phyloP scores from a whole-genome alignment of 495 filamentous ascomycete genomes.

The Cercophora samala region DNA sequence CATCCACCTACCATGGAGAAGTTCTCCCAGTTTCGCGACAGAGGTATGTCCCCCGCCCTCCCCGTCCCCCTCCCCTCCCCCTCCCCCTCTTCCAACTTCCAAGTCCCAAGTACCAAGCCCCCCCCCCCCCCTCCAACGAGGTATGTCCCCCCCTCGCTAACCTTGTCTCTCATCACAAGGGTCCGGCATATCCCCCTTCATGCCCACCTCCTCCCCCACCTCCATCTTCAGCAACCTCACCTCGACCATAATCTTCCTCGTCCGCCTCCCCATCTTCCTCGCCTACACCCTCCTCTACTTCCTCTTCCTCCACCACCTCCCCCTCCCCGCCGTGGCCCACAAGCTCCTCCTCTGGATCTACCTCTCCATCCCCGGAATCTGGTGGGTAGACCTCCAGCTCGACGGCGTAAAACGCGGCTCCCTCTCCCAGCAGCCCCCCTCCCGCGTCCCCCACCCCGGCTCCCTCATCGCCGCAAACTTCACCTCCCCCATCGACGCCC shows the following conservation, averaged over 20 bases:
- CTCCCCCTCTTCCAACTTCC: constrained; percentile 17
- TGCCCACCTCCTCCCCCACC: constrained; percentile 65
- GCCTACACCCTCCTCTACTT: constrained; percentile 68
- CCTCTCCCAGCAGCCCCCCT: constrained; percentile 55
- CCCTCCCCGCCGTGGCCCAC: constrained; percentile 65
- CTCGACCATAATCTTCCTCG: constrained; percentile 67
- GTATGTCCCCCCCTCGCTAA: constrained; percentile 7
- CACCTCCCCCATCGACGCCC: constrained; percentile 85
- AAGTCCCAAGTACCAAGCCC: constrained; percentile 9
- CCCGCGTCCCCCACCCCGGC: constrained; percentile 68
- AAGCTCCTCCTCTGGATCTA: constrained; percentile 86
- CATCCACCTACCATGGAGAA: constrained; percentile 72
- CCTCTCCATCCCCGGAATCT: constrained; percentile 81
- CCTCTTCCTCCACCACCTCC: constrained; percentile 75
- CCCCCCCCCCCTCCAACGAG: background rate
- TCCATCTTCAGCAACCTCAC: constrained; percentile 59
- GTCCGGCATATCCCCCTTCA: constrained; percentile 93
- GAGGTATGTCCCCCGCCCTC: constrained; percentile 56
- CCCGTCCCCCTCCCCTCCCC: constrained; percentile 7
- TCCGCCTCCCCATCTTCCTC: constrained; percentile 78
- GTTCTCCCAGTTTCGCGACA: constrained; percentile 91
- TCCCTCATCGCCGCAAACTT: constrained; percentile 85
- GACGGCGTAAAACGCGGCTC: constrained; percentile 89
- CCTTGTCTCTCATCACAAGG: constrained; percentile 53
- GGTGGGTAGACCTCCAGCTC: constrained; percentile 97